phyloP scores from a whole-genome alignment of 176 grass and related monocot species.

The Oryza rufipogon region DNA sequence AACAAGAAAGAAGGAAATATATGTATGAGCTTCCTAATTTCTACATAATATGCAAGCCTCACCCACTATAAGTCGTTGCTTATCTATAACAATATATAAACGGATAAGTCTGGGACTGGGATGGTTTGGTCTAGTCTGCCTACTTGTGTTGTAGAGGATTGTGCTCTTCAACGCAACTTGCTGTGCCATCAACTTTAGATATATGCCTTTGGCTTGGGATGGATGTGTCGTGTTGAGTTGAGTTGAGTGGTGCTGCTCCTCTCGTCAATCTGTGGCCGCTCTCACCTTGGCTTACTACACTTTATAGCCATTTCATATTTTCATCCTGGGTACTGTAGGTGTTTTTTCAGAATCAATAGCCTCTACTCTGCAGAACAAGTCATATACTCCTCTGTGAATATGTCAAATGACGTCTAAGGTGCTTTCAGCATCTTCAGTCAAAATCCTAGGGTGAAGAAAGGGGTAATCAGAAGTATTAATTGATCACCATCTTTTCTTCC shows the following conservation, averaged over 20 bases:
- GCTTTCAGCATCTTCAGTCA: not conserved
- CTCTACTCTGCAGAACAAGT: not conserved
- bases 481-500: not conserved
- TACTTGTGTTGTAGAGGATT: conserved; percentile 6
- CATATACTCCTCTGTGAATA: not conserved
- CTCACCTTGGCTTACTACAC: not conserved
- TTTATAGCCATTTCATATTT: not conserved
- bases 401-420: not conserved
- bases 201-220: not conserved
- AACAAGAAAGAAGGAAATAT: not conserved
- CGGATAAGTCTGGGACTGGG: conserved; percentile 12
- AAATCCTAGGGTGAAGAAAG: not conserved
- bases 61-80: not conserved
- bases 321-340: not conserved
- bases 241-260: conserved; percentile 23
- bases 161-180: conserved; percentile 21
- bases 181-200: conserved; percentile 36
- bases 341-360: not conserved
- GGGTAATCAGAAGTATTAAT: not conserved
- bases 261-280: not conserved
- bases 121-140: not conserved
- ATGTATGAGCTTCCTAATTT: not conserved
- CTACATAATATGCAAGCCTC: not conserved
- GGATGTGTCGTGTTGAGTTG: not conserved
- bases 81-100: not conserved